Conservation (phyloP, 2,329 filamentous ascomycete species). For the Pseudocercospora musae region DNA sequence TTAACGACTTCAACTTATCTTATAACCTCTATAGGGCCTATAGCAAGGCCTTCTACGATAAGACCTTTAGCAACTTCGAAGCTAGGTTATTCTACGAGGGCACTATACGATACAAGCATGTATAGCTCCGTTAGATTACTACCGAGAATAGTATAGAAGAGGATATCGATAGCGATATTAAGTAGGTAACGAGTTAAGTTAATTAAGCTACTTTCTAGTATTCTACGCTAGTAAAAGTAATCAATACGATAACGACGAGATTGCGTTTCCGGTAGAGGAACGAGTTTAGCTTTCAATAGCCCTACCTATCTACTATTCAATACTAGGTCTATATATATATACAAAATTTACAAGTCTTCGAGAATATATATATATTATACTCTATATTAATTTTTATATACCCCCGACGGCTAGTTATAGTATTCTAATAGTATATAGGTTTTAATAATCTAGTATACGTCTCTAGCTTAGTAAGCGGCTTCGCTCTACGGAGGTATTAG, state of each 20-base stretch:
- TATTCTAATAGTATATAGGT: background rate
- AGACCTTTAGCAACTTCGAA: too few relatives aligned
- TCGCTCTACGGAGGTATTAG: background rate
- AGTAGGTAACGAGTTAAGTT: background rate
- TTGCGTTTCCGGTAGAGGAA: too few relatives aligned
- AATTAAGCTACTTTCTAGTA: background rate
- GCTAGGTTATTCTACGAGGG: background rate
- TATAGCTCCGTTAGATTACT: background rate
- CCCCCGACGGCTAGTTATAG: background rate
- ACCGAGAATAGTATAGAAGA: background rate
- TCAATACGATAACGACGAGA: too few relatives aligned
- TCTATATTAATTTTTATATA: background rate
- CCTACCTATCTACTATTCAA: background rate
- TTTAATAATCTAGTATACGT: background rate
- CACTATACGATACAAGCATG: background rate
- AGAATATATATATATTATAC: background rate
- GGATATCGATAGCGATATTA: background rate
- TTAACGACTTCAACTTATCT: background rate
- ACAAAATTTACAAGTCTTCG: background rate
- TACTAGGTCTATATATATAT: background rate
- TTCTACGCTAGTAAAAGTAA: background rate
- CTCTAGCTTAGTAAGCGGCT: background rate
- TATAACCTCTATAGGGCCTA: background rate
- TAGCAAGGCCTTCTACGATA: too few relatives aligned
- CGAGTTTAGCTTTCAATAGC: background rate